Base-by-base conservation (phyloP, 306 rosid species). In the Trichosanthes truncata region DNA sequence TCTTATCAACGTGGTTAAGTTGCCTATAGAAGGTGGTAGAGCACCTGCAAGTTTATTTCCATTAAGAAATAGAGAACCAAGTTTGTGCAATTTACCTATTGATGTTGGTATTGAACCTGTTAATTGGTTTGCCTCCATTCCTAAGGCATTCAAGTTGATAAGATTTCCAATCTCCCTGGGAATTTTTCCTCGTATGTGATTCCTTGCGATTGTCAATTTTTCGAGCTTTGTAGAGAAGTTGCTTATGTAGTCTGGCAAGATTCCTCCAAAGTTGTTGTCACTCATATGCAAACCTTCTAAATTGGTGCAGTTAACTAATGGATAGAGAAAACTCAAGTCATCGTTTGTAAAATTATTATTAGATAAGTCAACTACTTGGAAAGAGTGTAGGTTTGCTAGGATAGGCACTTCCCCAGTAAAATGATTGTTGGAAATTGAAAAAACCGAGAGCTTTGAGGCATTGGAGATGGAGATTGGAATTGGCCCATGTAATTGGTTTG, bases 171-270 rank as follows among this genome's bases (percentile, higher is more conserved):
- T 53, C 7, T 13, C 69, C 8, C 1, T 1, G 0, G 86, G 84
- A 53, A 83, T 80, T 9, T 10, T 41, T 21, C 88, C 88, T 0
- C 26, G 2, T 18, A 85, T 65, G 0, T 7, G 20, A 73, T 80
- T 85, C 26, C 55, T 1, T 13, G 68, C 76, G 4, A 78, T 12
- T 0, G 1, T 3, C n/a, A 80, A 18, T 0, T 0, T 0, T 17
- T 6, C 40, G 12, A 85, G 76, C 14, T 7, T 80, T 10, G 49
- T 65, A 8, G 86, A 82, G 60, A 85, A 57, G 25, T 85, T 85
- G 52, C 79, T n/a, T 4, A 82, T 26, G 5, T 35, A 56, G 4
- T 79, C 46, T 11, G 83, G 85, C 6, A 85, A 43, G n/a, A n/a
- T 15, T 7, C 85, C 84, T 43, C 48, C 82, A 33, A 80, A 76